A percentile compares a stretch with the other conserved stretches of the same genome.
Conservation (phyloP, 1,284 basidiomycete genomes). For the Apiotrichum veenhuisii region DNA sequence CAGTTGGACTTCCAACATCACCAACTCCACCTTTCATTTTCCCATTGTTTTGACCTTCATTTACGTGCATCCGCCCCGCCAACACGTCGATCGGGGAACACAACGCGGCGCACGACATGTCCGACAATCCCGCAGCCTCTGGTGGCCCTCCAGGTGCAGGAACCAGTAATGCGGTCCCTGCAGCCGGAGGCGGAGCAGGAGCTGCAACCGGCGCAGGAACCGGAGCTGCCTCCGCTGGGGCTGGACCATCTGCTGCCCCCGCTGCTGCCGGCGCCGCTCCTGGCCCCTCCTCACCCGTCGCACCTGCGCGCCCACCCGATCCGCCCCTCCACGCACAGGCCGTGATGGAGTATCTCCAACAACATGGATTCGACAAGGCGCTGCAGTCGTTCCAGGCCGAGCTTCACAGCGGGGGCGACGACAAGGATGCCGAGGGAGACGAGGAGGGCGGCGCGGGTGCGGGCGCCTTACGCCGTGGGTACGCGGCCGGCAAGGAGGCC, state of each 20-base stretch:
- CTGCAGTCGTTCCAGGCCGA: conserved; percentile 70
- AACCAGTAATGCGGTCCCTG: neutral
- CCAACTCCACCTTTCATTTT: neutral
- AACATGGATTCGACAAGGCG: conserved; percentile 72
- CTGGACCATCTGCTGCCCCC: neutral
- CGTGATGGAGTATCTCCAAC: conserved; percentile 77
- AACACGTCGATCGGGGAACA: conserved; percentile 2
- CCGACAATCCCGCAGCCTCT: conserved; percentile 23
- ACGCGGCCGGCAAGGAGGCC: conserved; percentile 31
- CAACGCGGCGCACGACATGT: conserved; percentile 22
- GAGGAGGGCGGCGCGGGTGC: conserved; percentile 22
- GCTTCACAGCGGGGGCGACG: conserved; percentile 56
- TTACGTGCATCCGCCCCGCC: conserved; percentile 1
- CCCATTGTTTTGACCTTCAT: neutral
- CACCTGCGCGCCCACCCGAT: conserved; percentile 24
- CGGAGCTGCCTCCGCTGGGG: neutral
- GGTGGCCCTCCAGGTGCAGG: neutral
- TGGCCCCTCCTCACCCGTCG: too few relatives aligned
- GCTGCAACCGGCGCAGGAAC: neutral
- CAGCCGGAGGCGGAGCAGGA: neutral
- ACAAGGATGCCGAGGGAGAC: conserved; percentile 51
- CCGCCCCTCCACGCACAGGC: conserved; percentile 51
- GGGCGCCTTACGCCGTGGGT: conserved; percentile 46
- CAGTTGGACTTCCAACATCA: neutral
- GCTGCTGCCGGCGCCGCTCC: neutral